A percentile compares a stretch with the other conserved stretches of the same genome.
These are phyloP conservation scores for Dalechampia spathulata DNA, from an alignment of 441 rosid genomes.

Conservation along the genomic window DNA sequence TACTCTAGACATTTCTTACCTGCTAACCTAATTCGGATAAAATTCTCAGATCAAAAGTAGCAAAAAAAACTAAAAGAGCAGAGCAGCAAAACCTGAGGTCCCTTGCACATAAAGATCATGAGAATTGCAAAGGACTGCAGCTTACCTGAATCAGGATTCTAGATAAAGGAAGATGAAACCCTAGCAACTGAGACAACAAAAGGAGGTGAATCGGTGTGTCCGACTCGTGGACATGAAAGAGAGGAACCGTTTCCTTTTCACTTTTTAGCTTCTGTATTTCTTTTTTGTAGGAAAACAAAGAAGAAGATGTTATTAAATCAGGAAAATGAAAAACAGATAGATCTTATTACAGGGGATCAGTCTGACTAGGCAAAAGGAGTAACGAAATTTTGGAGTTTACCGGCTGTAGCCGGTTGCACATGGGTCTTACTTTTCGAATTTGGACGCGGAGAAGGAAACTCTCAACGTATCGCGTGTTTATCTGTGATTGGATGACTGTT, in stretches of 20 bases:
- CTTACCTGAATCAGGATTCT: too few species aligned
- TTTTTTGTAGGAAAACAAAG: background rate
- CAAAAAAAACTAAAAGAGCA: background rate
- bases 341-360: background rate
- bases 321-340: background rate
- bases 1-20: conserved; percentile 56
- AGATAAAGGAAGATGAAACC: too few species aligned
- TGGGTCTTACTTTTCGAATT: background rate
- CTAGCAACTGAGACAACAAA: too few species aligned
- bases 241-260: too few species aligned
- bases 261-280: background rate
- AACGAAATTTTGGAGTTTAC: background rate
- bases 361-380: background rate
- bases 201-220: too few species aligned
- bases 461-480: too few species aligned
- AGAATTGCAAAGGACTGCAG: too few species aligned
- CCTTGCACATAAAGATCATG: too few species aligned
- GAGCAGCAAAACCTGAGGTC: background rate
- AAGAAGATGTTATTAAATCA: background rate
- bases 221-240: too few species aligned
- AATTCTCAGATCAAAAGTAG: too few species aligned
- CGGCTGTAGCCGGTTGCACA: background rate
- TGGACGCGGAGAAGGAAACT: conserved; percentile 3
- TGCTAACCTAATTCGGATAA: conserved; percentile 2
- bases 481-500: too few species aligned